These are phyloP conservation scores for Striga asiatica DNA, from an alignment of 257 asterid species.

Conservation along the genomic window DNA sequence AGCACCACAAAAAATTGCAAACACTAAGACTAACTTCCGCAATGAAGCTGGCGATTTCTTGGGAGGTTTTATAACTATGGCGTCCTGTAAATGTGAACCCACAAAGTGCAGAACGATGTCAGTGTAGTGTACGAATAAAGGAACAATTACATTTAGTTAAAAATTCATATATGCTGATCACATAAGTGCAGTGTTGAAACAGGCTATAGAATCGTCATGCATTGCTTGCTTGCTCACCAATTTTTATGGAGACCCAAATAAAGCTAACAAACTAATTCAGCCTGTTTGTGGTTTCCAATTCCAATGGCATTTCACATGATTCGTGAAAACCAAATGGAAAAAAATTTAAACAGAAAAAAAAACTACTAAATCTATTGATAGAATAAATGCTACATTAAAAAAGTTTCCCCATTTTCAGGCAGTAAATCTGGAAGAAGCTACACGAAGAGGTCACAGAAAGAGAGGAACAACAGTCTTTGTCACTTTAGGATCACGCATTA, in stretches of 20 bases:
- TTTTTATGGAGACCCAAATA: neutral
- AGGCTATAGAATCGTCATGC: neutral
- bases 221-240: neutral
- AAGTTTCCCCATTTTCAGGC: no score
- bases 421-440: no score
- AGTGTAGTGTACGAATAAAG: neutral
- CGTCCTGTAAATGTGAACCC: slow-evolving; percentile 33
- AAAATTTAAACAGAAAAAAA: no score
- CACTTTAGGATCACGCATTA: no score
- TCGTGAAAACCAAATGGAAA: no score
- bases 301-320: no score
- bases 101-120: slow-evolving; percentile 1
- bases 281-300: no score
- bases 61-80: slow-evolving; percentile 51
- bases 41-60: slow-evolving; percentile 58
- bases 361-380: no score
- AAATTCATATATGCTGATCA: neutral
- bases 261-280: neutral
- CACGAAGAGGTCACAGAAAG: no score
- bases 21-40: slow-evolving; percentile 54
- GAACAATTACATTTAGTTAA: neutral
- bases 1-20: slow-evolving; percentile 57
- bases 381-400: no score
- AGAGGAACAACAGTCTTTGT: no score
- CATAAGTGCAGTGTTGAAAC: neutral